Evolutionary conservation across 805 yeast genomes (phyloP), one percentile per base, ranked within the genome.

Genomic region (Yarrowia sp.): DNA sequence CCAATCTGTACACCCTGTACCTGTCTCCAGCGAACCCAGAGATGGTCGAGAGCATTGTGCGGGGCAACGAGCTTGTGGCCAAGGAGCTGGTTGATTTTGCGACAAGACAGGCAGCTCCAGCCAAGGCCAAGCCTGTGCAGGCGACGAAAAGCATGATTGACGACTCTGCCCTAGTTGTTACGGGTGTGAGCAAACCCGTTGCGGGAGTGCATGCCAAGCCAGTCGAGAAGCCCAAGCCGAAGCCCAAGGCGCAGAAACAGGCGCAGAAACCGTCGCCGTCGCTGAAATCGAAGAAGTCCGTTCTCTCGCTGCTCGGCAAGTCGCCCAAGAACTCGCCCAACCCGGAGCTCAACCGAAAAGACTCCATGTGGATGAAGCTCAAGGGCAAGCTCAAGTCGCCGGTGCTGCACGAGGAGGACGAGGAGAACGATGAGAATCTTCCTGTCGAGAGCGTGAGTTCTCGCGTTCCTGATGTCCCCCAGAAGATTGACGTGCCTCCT

Each of bases 21-120:
- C 62, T 76, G 38, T 71, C 78, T 9, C 69, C 77, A 13, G 73
- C 73, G 5, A 78, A 79, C 63, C 67, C 69, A 4, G 63, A 55
- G 3, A 65, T 74, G 59, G 66, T 70, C 1, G 68, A 66, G 12
- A 62, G 66, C 13, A 66, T 78, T 18, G 63, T 77, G 6, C 59
- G 66, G 2, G 65, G 72, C 9, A 77, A 78, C 65, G 69, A 65
- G 21, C 49, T 39, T 22, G 46, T 66, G 1, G 59, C 72, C 1
- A 36, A 35, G 25, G 49, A 65, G 24, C 63, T 73, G 24, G 62
- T 71, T 2, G 49, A 66, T 9, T 73, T 66, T 68, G 71, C 76
- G 3, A 63, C 65, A 3, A 35, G 61, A 2, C 18, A 19, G 9
- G 27, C 19, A 21, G 2, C 6, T n/a, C n/a, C n/a, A 6, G 16